Evolutionary conservation across 345 rosid species (phyloP).

Genomic region (Pugionium dolabratum): DNA sequence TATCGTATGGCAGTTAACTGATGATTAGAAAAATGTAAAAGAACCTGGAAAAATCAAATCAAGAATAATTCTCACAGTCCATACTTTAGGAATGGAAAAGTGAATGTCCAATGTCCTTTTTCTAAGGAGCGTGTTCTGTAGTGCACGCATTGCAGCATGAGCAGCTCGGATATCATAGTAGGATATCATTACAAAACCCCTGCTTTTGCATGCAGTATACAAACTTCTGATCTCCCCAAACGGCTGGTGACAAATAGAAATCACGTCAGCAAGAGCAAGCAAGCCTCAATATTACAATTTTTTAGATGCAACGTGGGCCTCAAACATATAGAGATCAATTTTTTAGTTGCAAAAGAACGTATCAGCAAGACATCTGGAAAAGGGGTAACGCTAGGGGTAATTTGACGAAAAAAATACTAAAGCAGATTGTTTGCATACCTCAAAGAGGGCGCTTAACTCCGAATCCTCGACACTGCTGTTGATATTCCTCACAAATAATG

Average conservation of each 20-base stretch:
- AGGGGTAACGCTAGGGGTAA: neutral
- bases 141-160: slow-evolving; percentile 88
- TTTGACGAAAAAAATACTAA: neutral
- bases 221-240: slow-evolving; percentile 91
- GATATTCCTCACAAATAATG: slow-evolving; percentile 88
- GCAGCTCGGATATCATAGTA: slow-evolving; percentile 92
- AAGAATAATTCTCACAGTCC: neutral
- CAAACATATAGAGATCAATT: neutral
- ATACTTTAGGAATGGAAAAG: slow-evolving; percentile 96
- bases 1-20: slow-evolving; percentile 37
- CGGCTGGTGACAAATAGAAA: slow-evolving; percentile 53
- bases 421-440: slow-evolving; percentile 49
- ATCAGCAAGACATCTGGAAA: slow-evolving; percentile 1
- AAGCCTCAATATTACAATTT: neutral
- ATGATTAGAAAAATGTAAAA: slow-evolving; percentile 7
- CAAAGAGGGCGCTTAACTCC: slow-evolving; percentile 80
- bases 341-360: neutral
- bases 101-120: slow-evolving; percentile 91
- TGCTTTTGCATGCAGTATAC: slow-evolving; percentile 93
- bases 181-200: slow-evolving; percentile 96
- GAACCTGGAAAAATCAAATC: slow-evolving; percentile 10
- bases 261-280: slow-evolving; percentile 22
- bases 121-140: slow-evolving; percentile 86
- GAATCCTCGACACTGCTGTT: slow-evolving; percentile 92
- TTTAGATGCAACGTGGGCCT: slow-evolving; percentile 1